phyloP scores from a whole-genome alignment of 1,284 basidiomycete species.

The Vanrija sp. region DNA sequence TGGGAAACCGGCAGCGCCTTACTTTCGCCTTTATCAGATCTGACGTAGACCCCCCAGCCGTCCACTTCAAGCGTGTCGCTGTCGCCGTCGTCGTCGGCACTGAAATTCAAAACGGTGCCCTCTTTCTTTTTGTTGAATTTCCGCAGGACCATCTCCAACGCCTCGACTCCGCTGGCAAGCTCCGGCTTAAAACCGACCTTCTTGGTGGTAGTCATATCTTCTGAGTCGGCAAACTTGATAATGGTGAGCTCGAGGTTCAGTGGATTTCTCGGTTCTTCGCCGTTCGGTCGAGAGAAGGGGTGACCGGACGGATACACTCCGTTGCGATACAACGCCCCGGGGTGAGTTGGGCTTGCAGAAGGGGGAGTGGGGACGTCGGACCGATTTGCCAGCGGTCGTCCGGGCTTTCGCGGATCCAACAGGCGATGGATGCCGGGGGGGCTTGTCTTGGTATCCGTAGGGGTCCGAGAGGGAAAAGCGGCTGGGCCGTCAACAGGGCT shows the following conservation, averaged over 20 bases:
- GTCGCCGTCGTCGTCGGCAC: conserved; percentile 51
- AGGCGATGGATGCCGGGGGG: no score
- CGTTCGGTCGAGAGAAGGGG: no score
- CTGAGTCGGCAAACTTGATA: conserved; percentile 79
- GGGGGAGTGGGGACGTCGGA: no score
- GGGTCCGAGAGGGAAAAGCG: no score
- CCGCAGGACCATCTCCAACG: conserved; percentile 77
- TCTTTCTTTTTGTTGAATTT: conserved; percentile 71
- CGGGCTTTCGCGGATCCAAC: no score
- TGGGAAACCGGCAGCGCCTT: conserved; percentile 18
- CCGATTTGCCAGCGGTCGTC: no score
- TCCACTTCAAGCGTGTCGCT: conserved; percentile 66
- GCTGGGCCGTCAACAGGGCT: neutral
- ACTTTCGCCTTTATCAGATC: conserved; percentile 61
- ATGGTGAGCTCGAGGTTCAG: conserved; percentile 38
- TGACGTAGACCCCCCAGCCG: conserved; percentile 77
- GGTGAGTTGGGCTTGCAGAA: no score
- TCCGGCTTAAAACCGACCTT: conserved; percentile 76
- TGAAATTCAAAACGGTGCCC: conserved; percentile 25
- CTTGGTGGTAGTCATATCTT: conserved; percentile 62
- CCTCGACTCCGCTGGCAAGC: conserved; percentile 64
- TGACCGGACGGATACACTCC: no score
- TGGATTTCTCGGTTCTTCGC: no score
- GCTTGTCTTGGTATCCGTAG: no score
- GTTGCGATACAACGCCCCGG: no score